Evolutionary conservation across 2,329 filamentous ascomycete species (phyloP).

Genomic region (Xylaria sp.): DNA sequence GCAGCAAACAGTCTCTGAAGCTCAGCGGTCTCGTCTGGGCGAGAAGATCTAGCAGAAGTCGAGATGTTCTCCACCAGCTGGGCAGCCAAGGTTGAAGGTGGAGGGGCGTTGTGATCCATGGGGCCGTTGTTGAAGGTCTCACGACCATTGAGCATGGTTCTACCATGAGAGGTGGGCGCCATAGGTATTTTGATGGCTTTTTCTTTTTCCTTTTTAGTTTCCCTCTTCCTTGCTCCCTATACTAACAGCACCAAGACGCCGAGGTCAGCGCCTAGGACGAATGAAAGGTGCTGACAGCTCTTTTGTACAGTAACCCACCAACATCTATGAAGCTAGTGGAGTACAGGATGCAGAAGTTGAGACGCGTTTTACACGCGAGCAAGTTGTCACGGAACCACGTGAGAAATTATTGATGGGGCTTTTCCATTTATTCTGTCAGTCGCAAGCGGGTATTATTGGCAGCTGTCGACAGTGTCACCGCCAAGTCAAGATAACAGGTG

Average conservation of each 20-base stretch:
- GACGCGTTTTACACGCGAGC: constrained; percentile 35
- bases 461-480: background rate
- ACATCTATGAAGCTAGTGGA: constrained; percentile 9
- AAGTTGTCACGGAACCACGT: constrained; percentile 40
- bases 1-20: constrained; percentile 75
- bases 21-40: constrained; percentile 75
- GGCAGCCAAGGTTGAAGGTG: constrained; percentile 86
- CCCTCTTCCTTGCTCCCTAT: no score
- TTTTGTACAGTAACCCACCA: background rate
- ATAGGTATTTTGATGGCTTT: constrained; percentile 36
- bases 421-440: constrained; percentile 1
- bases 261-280: background rate
- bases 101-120: constrained; percentile 52
- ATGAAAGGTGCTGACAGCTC: background rate
- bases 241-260: background rate
- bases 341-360: background rate
- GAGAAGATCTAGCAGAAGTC: constrained; percentile 69
- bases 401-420: constrained; percentile 17
- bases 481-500: background rate
- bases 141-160: constrained; percentile 40
- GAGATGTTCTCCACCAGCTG: constrained; percentile 87
- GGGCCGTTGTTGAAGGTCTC: constrained; percentile 43
- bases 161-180: constrained; percentile 50
- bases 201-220: background rate
- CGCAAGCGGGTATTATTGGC: background rate